These are phyloP conservation scores for Cordyceps javanica DNA, from an alignment of 2,329 filamentous ascomycete genomes.

Conservation along the genomic window DNA sequence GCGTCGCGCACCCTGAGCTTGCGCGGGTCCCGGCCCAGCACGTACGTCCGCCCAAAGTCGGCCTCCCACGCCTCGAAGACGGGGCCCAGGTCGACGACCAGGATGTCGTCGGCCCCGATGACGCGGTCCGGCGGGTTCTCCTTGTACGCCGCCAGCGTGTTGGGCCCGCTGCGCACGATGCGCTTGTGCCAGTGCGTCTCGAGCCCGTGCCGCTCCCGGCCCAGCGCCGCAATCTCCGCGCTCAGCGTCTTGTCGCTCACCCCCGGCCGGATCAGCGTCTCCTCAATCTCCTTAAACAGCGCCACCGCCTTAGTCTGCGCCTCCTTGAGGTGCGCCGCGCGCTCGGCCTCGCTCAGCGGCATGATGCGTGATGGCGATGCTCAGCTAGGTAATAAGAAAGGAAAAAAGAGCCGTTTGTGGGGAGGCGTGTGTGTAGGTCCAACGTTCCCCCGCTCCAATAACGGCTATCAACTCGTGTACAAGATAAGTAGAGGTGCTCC, in stretches of 20 bases:
- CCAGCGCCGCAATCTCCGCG: slow-evolving; percentile 37
- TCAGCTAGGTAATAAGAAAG: not conserved
- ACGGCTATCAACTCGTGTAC: too few relatives aligned
- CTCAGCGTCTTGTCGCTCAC: slow-evolving; percentile 41
- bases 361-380: not conserved
- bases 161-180: slow-evolving; percentile 42
- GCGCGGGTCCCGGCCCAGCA: slow-evolving; percentile 39
- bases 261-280: slow-evolving; percentile 38
- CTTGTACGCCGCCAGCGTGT: slow-evolving; percentile 40
- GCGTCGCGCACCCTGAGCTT: slow-evolving; percentile 40
- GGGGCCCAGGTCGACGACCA: slow-evolving; percentile 45
- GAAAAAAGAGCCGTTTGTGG: not conserved
- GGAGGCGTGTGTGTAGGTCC: not conserved
- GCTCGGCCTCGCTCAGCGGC: slow-evolving; percentile 14
- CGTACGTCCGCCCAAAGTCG: slow-evolving; percentile 47
- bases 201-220: slow-evolving; percentile 27
- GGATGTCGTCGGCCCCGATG: slow-evolving; percentile 42
- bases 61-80: slow-evolving; percentile 49
- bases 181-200: slow-evolving; percentile 48
- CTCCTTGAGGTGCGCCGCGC: slow-evolving; percentile 34
- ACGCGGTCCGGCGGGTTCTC: slow-evolving; percentile 44
- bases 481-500: too few relatives aligned
- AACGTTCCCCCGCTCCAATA: not conserved
- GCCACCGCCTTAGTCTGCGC: slow-evolving; percentile 39
- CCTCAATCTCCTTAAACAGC: slow-evolving; percentile 42